Evolutionary conservation across 805 yeast species (phyloP), one percentile per base, ranked within the genome.

Genomic region (Candida easanensis): DNA sequence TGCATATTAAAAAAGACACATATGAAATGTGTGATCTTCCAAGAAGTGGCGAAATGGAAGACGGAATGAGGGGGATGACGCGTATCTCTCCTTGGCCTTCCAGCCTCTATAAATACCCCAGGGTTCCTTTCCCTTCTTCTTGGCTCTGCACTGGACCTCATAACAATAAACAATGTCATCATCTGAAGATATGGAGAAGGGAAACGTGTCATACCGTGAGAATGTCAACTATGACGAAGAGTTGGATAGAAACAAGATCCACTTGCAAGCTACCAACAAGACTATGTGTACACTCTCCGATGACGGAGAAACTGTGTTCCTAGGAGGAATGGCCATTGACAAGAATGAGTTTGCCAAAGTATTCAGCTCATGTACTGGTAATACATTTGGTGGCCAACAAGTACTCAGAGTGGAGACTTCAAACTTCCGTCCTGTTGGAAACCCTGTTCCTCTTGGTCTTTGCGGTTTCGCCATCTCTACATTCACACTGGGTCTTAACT

Each of bases 301-400:
- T 13, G 60, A 64, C 38, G 67, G 69, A 22, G 69, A 66, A 32
- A 55, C 56, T 26, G 53, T 71, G 31, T 69, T 62, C 40, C 52
- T 71, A 30, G 76, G 75, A 14, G 60, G 62, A 32, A 60, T 60
- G 42, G 64, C 66, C 17, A 66, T 78, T 58, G 68, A 70, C 41
- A 69, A 77, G 39, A 67, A 69, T 16, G 88, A 83, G 44, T 72
- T 83, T 49, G 61, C 77, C 50, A 66, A 66, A 27, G 86, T 85
- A 3, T 79, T 82, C 54, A 38, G 38, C 17, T 5, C 19, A 19
- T 18, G 18, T 21, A 33, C 15, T 7, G 31, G 14, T 21, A 17
- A 26, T 16, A n/a, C 33, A n/a, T n/a, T n/a, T 31, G 35, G 11
- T 23, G 8, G 11, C 26, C 26, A 23, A 11, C 31, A 20, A n/a